Conservation (phyloP, 352 stramenopile genomes). For the Elongisporangium anandrum region DNA sequence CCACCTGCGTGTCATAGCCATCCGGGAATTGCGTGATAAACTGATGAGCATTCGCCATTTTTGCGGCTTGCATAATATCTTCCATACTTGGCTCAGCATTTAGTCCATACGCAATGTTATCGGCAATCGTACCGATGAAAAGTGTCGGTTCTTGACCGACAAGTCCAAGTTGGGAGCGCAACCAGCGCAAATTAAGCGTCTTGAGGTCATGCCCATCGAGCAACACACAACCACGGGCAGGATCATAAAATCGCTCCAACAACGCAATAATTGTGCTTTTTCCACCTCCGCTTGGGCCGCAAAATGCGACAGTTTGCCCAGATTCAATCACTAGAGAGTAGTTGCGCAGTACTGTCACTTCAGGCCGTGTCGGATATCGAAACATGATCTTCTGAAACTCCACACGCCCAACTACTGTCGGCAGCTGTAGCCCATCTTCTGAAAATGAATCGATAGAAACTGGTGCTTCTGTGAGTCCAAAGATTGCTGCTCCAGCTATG, state of each 20-base stretch:
- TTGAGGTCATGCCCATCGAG: slow-evolving; percentile 31
- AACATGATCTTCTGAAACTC: neutral
- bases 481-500: neutral
- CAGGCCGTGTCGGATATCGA: neutral
- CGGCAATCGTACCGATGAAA: slow-evolving; percentile 24
- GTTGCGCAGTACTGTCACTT: slow-evolving; percentile 17
- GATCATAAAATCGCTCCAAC: slow-evolving; percentile 42
- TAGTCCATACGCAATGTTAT: slow-evolving; percentile 54
- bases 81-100: slow-evolving; percentile 41
- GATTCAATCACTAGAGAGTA: slow-evolving; percentile 29
- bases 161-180: slow-evolving; percentile 26
- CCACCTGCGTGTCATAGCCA: slow-evolving; percentile 30
- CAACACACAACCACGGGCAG: slow-evolving; percentile 16
- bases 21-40: slow-evolving; percentile 34
- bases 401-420: neutral
- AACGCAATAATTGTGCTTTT: slow-evolving; percentile 34
- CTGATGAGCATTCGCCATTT: slow-evolving; percentile 33
- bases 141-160: slow-evolving; percentile 76
- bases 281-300: slow-evolving; percentile 26
- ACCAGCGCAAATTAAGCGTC: slow-evolving; percentile 28
- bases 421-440: neutral
- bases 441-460: neutral
- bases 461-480: slow-evolving; percentile 5
- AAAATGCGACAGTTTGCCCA: slow-evolving; percentile 31
- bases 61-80: slow-evolving; percentile 61